Evolutionary conservation across 495 filamentous ascomycete species (phyloP).

Genomic region (Evernia prunastri): DNA sequence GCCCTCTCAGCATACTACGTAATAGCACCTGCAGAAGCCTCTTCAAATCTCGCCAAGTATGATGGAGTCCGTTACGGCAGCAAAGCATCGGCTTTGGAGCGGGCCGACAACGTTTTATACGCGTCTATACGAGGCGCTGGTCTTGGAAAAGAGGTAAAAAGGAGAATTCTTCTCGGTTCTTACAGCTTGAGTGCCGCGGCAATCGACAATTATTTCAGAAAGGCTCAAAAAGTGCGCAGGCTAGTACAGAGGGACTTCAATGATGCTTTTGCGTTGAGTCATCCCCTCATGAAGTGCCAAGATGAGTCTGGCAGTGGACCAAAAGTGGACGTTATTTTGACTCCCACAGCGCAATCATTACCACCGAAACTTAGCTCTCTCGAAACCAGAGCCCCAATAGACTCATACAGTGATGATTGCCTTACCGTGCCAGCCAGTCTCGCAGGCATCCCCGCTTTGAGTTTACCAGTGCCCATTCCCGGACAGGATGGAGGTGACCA

Average conservation of each 20-base stretch:
- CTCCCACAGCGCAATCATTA: conserved; percentile 74
- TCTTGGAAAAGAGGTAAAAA: conserved; percentile 78
- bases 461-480: conserved; percentile 57
- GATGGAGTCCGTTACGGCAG: conserved; percentile 88
- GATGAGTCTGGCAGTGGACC: conserved; percentile 40
- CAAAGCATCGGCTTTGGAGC: conserved; percentile 35
- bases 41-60: conserved; percentile 95
- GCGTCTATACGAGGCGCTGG: conserved; percentile 61
- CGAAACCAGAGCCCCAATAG: conserved; percentile 42
- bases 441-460: conserved; percentile 84
- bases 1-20: conserved; percentile 93
- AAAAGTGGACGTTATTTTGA: conserved; percentile 80
- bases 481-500: conserved; percentile 28
- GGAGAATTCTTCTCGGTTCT: conserved; percentile 80
- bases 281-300: conserved; percentile 54
- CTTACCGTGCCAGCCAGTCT: conserved; percentile 93
- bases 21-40: conserved; percentile 89
- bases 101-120: conserved; percentile 56
- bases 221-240: conserved; percentile 81
- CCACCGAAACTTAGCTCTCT: conserved; percentile 56
- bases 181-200: conserved; percentile 86
- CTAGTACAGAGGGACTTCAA: conserved; percentile 84
- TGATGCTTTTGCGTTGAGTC: conserved; percentile 57
- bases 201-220: conserved; percentile 93
- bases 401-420: conserved; percentile 84